These are phyloP conservation scores for Sechiopsis laciniata DNA, from an alignment of 306 rosid genomes.

Conservation along the genomic window DNA sequence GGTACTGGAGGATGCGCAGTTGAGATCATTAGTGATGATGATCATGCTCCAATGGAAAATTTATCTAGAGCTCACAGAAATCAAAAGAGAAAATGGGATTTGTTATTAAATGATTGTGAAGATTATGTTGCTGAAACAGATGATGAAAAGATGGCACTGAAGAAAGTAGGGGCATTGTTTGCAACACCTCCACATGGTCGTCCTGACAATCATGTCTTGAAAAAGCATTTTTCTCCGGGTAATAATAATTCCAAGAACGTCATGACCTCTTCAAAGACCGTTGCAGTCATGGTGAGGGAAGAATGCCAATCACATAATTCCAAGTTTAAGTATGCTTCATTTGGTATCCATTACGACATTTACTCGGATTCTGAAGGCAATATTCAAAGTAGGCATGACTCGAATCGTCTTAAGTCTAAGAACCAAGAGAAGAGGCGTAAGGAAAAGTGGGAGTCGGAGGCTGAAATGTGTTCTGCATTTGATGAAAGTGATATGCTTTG, in stretches of 20 bases:
- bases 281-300: background rate
- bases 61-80: background rate
- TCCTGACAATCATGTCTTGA: background rate
- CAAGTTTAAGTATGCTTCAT: background rate
- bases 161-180: constrained; percentile 10
- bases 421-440: constrained; percentile 12
- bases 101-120: constrained; percentile 2
- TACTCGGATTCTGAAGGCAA: constrained; percentile 17
- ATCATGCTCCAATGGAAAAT: background rate
- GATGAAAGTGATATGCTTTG: constrained; percentile 22
- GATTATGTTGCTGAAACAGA: background rate
- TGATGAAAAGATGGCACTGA: background rate
- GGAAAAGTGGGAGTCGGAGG: constrained; percentile 11
- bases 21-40: constrained; percentile 27
- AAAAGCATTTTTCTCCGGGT: background rate
- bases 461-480: constrained; percentile 25
- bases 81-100: constrained; percentile 27
- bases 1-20: background rate
- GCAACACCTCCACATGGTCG: background rate
- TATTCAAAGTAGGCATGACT: background rate
- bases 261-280: background rate
- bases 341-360: constrained; percentile 6
- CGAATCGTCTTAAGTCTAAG: constrained; percentile 4
- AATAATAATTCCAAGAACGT: background rate
- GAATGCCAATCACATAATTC: background rate